Evolutionary conservation across 1,284 basidiomycete genomes (phyloP).

Genomic region (Cryptococcus sp.): DNA sequence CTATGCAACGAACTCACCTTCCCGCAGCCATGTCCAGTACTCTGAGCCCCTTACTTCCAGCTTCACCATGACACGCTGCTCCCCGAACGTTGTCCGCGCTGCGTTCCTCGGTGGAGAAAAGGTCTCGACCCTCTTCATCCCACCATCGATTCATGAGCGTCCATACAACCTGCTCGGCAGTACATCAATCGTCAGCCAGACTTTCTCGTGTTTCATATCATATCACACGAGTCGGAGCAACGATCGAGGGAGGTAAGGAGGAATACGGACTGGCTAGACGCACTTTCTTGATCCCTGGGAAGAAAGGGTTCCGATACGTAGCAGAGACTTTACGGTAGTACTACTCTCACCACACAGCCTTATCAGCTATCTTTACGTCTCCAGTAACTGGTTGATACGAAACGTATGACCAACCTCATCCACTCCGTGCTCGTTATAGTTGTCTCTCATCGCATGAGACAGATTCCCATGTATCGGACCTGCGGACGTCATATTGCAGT

Average conservation of each 20-base stretch:
- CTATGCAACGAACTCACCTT: slow-evolving; percentile 39
- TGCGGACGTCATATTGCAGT: no score
- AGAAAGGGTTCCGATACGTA: slow-evolving; percentile 72
- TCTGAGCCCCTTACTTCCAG: slow-evolving; percentile 25
- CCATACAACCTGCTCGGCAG: slow-evolving; percentile 30
- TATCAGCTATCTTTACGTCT: not conserved
- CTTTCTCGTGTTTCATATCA: no score
- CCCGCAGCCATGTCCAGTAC: slow-evolving; percentile 61
- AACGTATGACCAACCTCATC: slow-evolving; percentile 57
- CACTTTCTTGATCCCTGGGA: slow-evolving; percentile 64
- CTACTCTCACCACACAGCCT: slow-evolving; percentile 31
- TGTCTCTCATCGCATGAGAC: slow-evolving; percentile 66
- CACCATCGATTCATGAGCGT: slow-evolving; percentile 54
- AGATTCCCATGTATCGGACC: slow-evolving; percentile 54
- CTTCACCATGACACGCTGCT: no score
- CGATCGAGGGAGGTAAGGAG: no score
- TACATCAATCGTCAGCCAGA: not conserved
- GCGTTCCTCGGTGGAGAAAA: slow-evolving; percentile 19
- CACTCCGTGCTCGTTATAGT: slow-evolving; percentile 67
- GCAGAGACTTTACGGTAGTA: slow-evolving; percentile 61
- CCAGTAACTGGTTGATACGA: no score
- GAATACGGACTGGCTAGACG: not conserved
- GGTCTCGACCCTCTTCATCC: slow-evolving; percentile 45
- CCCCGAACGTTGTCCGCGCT: no score
- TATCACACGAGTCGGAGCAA: no score